phyloP scores from a whole-genome alignment of 805 yeast genomes.

The Blastobotrys mokoenaii region DNA sequence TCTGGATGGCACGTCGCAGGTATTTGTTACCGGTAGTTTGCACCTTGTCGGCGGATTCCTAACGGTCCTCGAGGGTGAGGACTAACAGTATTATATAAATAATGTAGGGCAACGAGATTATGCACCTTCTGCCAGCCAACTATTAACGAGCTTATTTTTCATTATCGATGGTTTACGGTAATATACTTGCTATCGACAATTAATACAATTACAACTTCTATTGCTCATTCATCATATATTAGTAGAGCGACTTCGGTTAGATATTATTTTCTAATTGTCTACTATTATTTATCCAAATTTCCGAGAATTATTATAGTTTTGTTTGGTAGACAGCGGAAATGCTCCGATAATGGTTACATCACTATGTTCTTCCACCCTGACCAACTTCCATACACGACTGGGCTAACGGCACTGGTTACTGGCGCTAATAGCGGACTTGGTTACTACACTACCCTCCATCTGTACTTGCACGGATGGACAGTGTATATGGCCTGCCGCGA shows the following conservation, averaged over 20 bases:
- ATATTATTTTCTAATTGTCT: no score
- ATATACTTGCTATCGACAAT: no score
- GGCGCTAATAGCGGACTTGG: constrained; percentile 84
- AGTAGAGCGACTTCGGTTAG: no score
- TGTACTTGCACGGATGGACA: constrained; percentile 69
- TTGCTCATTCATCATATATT: no score
- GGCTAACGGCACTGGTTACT: constrained; percentile 60
- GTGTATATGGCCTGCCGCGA: constrained; percentile 72
- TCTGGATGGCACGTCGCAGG: constrained; percentile 40
- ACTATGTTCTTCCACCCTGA: constrained; percentile 1
- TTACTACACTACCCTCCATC: constrained; percentile 63
- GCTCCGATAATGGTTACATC: background rate
- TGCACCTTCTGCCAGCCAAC: background rate
- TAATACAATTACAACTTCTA: no score
- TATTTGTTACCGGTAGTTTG: constrained; percentile 87
- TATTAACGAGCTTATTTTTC: no score
- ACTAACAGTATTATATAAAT: background rate
- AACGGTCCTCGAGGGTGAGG: constrained; percentile 58
- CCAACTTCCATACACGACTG: constrained; percentile 14
- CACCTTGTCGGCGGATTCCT: constrained; percentile 92
- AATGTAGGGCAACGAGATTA: background rate
- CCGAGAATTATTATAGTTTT: no score
- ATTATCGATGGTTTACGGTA: no score
- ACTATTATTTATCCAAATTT: no score
- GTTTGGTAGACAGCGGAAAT: no score